Evolutionary conservation across 2,329 filamentous ascomycete species (phyloP), one percentile per base, ranked within the genome.

Genomic region (Aureobasidium leucospermi): DNA sequence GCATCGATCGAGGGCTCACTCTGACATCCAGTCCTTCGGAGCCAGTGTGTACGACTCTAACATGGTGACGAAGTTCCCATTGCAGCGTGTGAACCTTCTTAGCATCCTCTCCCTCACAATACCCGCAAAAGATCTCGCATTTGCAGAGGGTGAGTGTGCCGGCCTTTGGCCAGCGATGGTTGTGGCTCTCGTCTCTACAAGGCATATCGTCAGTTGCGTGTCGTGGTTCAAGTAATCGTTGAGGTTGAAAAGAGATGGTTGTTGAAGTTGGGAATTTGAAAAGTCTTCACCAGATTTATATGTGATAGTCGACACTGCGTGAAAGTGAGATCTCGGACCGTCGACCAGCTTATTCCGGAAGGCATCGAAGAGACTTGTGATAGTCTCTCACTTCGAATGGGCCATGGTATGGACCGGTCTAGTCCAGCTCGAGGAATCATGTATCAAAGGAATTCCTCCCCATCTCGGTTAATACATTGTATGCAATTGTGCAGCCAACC

Each of bases 71-170:
- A 38, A 55, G n/a, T 1, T 42, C n/a, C 51, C 51, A 55, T 15
- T 38, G 51, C 15, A 32, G 39, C 3, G 16, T 8, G n/a, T 55
- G 9, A 4, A 32, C 8, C 23, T 31, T n/a, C 9, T 43, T 43
- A 6, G 51, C 51, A 29, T 42, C 51, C 15, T 42, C 38, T 32
- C 51, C 51, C 2, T 15, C 16, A 55, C 51, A 55, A 16, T 34
- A 55, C 1, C 51, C 51, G 29, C 51, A 55, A 29, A 55, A 55
- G 51, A 42, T 32, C 29, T 55, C 51, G 29, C 51, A 55, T 32
- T 13, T 55, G 28, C 9, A 34, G 39, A 55, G 42, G 8, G 11
- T n/a, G 3, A 55, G 51, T 7, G 5, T 32, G 34, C 51, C 51
- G 32, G 23, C 34, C 9, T 32, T 19, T 3, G 39, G 51, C 51